A percentile compares a stretch with the other conserved stretches of the same genome.
phyloP scores from a whole-genome alignment of 2,329 filamentous ascomycete species.

The Gnomoniopsis smithogilvyi region DNA sequence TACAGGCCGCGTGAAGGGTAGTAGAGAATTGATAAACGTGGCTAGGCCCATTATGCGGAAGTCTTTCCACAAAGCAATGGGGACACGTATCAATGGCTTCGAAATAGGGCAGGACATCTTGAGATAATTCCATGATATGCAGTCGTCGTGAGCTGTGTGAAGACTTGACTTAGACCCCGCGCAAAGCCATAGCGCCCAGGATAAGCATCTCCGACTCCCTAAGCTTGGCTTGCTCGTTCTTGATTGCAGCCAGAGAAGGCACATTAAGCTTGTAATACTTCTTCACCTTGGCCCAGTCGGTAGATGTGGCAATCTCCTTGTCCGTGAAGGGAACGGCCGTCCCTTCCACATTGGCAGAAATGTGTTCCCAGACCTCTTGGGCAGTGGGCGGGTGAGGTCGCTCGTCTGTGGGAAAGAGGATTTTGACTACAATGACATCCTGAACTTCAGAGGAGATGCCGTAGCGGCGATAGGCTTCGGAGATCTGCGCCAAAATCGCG shows the following conservation, averaged over 20 bases:
- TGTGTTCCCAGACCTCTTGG: constrained; percentile 54
- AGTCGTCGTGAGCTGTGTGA: not conserved
- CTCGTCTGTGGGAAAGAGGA: constrained; percentile 51
- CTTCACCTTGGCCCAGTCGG: constrained; percentile 67
- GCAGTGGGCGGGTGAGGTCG: constrained; percentile 41
- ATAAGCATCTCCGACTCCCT: constrained; percentile 66
- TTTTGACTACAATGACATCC: constrained; percentile 76
- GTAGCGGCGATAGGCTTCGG: constrained; percentile 86
- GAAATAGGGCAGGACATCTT: not conserved
- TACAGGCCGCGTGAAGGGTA: too few relatives aligned
- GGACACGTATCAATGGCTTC: too few relatives aligned
- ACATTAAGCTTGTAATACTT: constrained; percentile 85
- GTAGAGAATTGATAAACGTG: too few relatives aligned
- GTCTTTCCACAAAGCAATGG: too few relatives aligned
- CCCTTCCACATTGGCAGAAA: constrained; percentile 61
- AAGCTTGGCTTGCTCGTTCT: constrained; percentile 40
- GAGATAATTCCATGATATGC: not conserved
- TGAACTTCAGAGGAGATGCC: constrained; percentile 72
- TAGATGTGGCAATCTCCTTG: constrained; percentile 52
- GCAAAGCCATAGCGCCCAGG: constrained; percentile 74
- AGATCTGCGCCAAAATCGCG: constrained; percentile 57
- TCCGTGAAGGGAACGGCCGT: constrained; percentile 58
- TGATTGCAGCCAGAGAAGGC: constrained; percentile 44
- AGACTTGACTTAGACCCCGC: constrained; percentile 45
- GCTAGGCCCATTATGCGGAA: too few relatives aligned